Evolutionary conservation across 768 basidiomycete genomes (phyloP).

Genomic region (Dioszegia crocea): DNA sequence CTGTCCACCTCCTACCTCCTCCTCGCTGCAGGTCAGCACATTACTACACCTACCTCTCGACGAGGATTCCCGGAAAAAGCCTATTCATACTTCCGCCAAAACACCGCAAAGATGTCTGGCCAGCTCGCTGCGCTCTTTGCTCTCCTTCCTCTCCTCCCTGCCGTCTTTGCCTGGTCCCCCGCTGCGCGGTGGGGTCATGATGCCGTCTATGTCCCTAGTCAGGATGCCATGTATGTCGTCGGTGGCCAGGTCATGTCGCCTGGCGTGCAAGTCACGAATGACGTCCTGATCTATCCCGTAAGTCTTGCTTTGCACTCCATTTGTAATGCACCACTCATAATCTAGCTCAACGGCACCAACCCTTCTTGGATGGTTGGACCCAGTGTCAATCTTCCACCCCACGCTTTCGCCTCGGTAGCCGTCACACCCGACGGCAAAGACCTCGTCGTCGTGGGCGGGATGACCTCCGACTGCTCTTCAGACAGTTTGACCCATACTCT

Average conservation of each 20-base stretch:
- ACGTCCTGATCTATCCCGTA: slow-evolving; percentile 42
- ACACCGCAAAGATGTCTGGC: slow-evolving; percentile 2
- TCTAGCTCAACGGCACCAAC: slow-evolving; percentile 36
- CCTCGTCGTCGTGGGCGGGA: slow-evolving; percentile 42
- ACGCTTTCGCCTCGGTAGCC: slow-evolving; percentile 41
- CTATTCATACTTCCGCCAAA: neutral
- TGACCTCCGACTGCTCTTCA: slow-evolving; percentile 37
- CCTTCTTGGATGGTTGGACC: slow-evolving; percentile 36
- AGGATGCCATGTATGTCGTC: slow-evolving; percentile 44
- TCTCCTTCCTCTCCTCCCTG: slow-evolving; percentile 16
- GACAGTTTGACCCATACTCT: slow-evolving; percentile 40
- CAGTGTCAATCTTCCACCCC: slow-evolving; percentile 36
- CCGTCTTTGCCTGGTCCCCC: slow-evolving; percentile 24
- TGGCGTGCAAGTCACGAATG: slow-evolving; percentile 44
- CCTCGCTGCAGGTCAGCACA: slow-evolving; percentile 34
- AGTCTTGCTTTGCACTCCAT: slow-evolving; percentile 5
- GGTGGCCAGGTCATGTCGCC: slow-evolving; percentile 39
- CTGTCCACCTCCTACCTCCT: neutral
- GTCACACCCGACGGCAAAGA: slow-evolving; percentile 23
- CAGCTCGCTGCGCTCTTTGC: slow-evolving; percentile 8
- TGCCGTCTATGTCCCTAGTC: slow-evolving; percentile 41
- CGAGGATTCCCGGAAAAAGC: slow-evolving; percentile 28
- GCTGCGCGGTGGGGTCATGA: slow-evolving; percentile 48
- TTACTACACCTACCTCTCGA: slow-evolving; percentile 32
- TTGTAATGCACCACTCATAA: neutral